These are phyloP conservation scores for Peronospora destructor DNA, from an alignment of 352 stramenopile genomes.

Conservation along the genomic window DNA sequence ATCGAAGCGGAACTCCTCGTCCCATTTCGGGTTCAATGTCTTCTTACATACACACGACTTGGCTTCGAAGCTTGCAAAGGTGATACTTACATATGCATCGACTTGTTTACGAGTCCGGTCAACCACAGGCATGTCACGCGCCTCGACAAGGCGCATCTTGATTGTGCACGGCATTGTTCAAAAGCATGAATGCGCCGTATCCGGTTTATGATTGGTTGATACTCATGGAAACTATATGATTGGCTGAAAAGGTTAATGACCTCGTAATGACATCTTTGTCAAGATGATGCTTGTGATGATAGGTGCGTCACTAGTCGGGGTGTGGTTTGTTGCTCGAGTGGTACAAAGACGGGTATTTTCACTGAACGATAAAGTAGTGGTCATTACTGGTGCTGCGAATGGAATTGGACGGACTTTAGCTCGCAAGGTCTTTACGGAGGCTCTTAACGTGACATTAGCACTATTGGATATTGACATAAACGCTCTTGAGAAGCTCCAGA, in stretches of 20 bases:
- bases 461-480: slow-evolving; percentile 56
- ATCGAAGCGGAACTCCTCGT: slow-evolving; percentile 98
- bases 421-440: slow-evolving; percentile 23
- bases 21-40: slow-evolving; percentile 93
- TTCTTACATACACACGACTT: slow-evolving; percentile 88
- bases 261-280: not conserved
- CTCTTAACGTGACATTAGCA: slow-evolving; percentile 35
- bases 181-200: not conserved
- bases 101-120: slow-evolving; percentile 78
- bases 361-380: slow-evolving; percentile 43
- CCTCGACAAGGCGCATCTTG: slow-evolving; percentile 87
- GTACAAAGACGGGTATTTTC: slow-evolving; percentile 22
- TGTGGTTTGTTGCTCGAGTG: slow-evolving; percentile 8
- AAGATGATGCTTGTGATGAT: not conserved
- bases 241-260: not conserved
- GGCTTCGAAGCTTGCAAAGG: slow-evolving; percentile 81
- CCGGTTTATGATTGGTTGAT: not conserved
- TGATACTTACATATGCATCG: slow-evolving; percentile 85
- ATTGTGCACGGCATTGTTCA: slow-evolving; percentile 81
- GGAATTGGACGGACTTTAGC: slow-evolving; percentile 51
- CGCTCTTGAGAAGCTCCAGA: slow-evolving; percentile 29
- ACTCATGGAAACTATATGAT: not conserved
- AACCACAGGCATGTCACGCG: slow-evolving; percentile 81
- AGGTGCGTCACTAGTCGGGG: not conserved
- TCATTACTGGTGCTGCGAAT: slow-evolving; percentile 57